Evolutionary conservation across 495 filamentous ascomycete genomes (phyloP).

Genomic region (Penicillium ucsense): DNA sequence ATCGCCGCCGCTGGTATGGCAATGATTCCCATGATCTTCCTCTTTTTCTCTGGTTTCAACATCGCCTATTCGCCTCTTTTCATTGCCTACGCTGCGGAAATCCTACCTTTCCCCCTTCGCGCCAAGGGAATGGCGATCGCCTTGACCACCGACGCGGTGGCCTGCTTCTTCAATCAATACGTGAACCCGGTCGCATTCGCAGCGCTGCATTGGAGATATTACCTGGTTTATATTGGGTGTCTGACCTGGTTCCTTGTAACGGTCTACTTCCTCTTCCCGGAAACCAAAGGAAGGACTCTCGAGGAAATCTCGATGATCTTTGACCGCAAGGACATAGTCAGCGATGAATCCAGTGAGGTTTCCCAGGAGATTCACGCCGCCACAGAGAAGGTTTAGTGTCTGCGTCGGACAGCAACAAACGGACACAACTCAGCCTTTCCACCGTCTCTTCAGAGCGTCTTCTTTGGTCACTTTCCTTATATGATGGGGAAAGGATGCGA

Average conservation of each 20-base stretch:
- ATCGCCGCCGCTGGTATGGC: slow-evolving; percentile 39
- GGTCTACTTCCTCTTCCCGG: slow-evolving; percentile 58
- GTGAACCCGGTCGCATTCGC: slow-evolving; percentile 51
- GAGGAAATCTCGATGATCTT: slow-evolving; percentile 57
- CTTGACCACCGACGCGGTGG: slow-evolving; percentile 47
- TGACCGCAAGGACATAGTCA: slow-evolving; percentile 18
- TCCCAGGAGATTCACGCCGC: too few species aligned
- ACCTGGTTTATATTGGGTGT: slow-evolving; percentile 50
- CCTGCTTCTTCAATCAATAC: slow-evolving; percentile 47
- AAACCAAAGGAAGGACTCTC: slow-evolving; percentile 55
- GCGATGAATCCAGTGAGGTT: neutral
- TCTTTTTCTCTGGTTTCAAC: slow-evolving; percentile 47
- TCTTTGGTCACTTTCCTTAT: too few species aligned
- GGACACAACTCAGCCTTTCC: too few species aligned
- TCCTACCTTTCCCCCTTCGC: slow-evolving; percentile 57
- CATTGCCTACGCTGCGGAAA: slow-evolving; percentile 55
- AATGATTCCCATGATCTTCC: slow-evolving; percentile 50
- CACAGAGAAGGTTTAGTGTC: too few species aligned
- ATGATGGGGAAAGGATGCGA: too few species aligned
- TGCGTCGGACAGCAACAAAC: too few species aligned
- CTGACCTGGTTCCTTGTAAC: slow-evolving; percentile 44
- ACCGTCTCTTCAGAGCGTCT: too few species aligned
- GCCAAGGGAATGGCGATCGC: slow-evolving; percentile 62
- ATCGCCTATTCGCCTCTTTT: slow-evolving; percentile 52
- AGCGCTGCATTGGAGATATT: slow-evolving; percentile 45